Percentiles rank a stretch among this genome's conserved stretches.
Evolutionary conservation across 805 yeast species (phyloP).

Genomic region (Lipomyces mesembrius): DNA sequence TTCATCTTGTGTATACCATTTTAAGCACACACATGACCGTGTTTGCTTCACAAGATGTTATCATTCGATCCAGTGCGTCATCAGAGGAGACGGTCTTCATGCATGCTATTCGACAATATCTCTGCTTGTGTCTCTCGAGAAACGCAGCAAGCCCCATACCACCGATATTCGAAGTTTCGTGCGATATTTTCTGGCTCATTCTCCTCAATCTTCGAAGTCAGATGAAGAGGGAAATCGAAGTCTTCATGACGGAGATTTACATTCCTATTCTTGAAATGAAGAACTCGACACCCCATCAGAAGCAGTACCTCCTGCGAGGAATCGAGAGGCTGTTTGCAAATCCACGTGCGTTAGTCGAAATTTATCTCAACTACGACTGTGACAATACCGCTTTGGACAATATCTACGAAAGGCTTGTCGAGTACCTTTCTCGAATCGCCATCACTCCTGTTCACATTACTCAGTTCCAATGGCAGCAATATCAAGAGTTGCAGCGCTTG

Average conservation of each 20-base stretch:
- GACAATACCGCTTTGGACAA: constrained; percentile 76
- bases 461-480: constrained; percentile 63
- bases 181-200: constrained; percentile 92
- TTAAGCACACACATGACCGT: constrained; percentile 83
- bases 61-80: constrained; percentile 43
- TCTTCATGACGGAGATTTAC: constrained; percentile 88
- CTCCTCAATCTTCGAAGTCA: constrained; percentile 81
- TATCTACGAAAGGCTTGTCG: constrained; percentile 80
- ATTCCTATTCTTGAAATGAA: constrained; percentile 92
- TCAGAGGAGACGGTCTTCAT: constrained; percentile 62
- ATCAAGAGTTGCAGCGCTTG: constrained; percentile 48
- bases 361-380: constrained; percentile 94
- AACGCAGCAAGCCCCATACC: constrained; percentile 92
- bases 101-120: constrained; percentile 80
- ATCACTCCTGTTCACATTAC: constrained; percentile 74
- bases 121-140: constrained; percentile 80
- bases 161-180: constrained; percentile 86
- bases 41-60: constrained; percentile 57
- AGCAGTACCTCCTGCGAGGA: constrained; percentile 80
- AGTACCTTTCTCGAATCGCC: constrained; percentile 74
- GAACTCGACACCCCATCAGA: constrained; percentile 90
- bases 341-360: constrained; percentile 88
- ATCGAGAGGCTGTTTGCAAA: constrained; percentile 82
- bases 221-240: constrained; percentile 92
- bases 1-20: constrained; percentile 85